Percentiles rank a stretch among this genome's conserved stretches.
Evolutionary conservation across 1,284 basidiomycete species (phyloP).

Genomic region (Cryptococcus wingfieldii): DNA sequence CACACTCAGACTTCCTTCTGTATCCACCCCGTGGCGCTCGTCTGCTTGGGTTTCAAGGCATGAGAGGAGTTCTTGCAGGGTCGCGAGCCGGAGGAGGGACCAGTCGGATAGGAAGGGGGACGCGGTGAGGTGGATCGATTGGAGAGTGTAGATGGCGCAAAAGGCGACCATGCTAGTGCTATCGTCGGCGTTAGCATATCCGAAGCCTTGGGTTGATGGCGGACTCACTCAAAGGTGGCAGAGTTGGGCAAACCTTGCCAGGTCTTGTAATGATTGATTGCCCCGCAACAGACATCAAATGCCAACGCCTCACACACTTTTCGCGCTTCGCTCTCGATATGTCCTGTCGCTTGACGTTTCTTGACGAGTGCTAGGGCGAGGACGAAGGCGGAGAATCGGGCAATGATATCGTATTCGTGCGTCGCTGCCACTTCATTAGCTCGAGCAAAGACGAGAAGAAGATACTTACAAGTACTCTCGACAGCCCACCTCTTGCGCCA

Average conservation of each 20-base stretch:
- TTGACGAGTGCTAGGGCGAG: conserved; percentile 12
- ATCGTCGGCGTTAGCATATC: not conserved
- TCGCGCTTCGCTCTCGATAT: conserved; percentile 8
- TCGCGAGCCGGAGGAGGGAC: conserved; percentile 19
- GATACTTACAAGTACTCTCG: conserved; percentile 12
- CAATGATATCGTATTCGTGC: conserved; percentile 21
- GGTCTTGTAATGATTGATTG: conserved; percentile 17
- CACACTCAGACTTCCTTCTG: conserved; percentile 7
- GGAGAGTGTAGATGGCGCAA: conserved; percentile 20
- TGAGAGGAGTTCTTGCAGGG: conserved; percentile 13
- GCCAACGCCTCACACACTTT: conserved; percentile 13
- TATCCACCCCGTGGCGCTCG: conserved; percentile 9
- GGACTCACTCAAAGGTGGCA: conserved; percentile 23
- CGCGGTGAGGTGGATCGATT: conserved; percentile 14
- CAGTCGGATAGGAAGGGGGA: conserved; percentile 12
- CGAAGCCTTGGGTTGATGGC: not conserved
- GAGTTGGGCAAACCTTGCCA: conserved; percentile 19
- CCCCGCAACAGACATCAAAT: conserved; percentile 18
- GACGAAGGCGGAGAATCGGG: conserved; percentile 16
- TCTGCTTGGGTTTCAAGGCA: conserved; percentile 16
- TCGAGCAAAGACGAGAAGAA: not conserved
- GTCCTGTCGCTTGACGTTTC: conserved; percentile 1
- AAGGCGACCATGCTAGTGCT: conserved; percentile 26
- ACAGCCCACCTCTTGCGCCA: conserved; percentile 16
- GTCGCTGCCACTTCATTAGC: conserved; percentile 2